Conservation (phyloP, 1,284 basidiomycete genomes). For the Cryptococcus sp. region DNA sequence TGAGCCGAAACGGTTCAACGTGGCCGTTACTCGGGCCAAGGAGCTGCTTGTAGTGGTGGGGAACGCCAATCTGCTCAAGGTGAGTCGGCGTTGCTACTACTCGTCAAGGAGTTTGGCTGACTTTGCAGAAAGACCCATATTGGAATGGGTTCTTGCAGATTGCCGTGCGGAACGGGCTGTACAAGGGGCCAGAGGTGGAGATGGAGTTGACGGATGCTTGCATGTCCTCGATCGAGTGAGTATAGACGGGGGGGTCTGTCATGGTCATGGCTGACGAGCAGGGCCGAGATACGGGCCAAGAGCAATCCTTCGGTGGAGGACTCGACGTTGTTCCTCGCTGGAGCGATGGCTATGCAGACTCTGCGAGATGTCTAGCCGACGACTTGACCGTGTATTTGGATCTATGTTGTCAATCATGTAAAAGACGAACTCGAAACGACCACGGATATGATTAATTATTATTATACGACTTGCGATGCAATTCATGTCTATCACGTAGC, state of each 20-base stretch:
- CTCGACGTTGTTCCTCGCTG: not conserved
- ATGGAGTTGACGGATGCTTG: conserved; percentile 13
- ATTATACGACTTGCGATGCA: no score
- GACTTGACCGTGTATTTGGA: no score
- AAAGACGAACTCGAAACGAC: no score
- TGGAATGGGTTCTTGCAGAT: conserved; percentile 39
- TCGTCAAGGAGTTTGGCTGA: not conserved
- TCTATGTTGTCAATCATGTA: no score
- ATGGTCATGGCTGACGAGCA: not conserved
- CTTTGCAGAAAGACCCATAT: conserved; percentile 25
- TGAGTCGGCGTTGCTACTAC: not conserved
- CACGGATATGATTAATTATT: no score
- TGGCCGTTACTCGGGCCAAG: conserved; percentile 47
- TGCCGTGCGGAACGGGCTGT: conserved; percentile 20
- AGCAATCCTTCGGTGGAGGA: not conserved
- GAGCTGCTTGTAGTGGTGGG: conserved; percentile 46
- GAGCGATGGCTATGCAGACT: not conserved
- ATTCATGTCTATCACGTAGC: no score
- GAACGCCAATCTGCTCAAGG: conserved; percentile 32
- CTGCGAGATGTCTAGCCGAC: not conserved
- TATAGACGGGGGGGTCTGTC: not conserved
- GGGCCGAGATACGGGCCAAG: not conserved
- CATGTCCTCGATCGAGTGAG: conserved; percentile 17
- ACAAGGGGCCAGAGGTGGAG: conserved; percentile 13
- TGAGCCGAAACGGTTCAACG: conserved; percentile 47